Evolutionary conservation across 2,329 filamentous ascomycete species (phyloP), one percentile per base, ranked within the genome.

Genomic region (Verticillium nubilum): DNA sequence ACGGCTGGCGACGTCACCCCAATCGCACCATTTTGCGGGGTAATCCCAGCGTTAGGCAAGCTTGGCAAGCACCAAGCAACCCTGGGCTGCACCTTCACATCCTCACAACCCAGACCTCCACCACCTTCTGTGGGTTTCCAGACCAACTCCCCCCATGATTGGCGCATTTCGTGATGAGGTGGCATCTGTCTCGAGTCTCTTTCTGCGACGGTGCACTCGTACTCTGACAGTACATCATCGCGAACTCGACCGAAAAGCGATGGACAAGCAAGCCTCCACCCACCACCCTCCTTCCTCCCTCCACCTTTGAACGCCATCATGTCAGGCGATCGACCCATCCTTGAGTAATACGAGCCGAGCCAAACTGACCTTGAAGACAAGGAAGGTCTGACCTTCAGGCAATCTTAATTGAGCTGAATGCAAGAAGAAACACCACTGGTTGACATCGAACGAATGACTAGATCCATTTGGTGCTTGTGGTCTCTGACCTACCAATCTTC

Each of bases 1-100:
- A 28, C 52, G 55, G 60, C 35, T 63, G 58, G 47, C 55, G 60
- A 63, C 61, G 61, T 63, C 61, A 63, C 60, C 61, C n/a, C 52
- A 63, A 56, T 52, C 33, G 53, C 61, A 61, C 26, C 47, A 33
- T 57, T 57, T 58, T 63, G 61, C 61, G 61, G 61, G 61, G 61
- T 62, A 63, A 60, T 26, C 25, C 42, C 42, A 47, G 42, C n/a
- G 42, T 47, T 10, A 23, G 19, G 42, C n/a, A 47, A 47, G 42
- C 42, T 10, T 12, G 19, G 42, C n/a, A 47, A 47, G 42, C 42
- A 47, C 35, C 4, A 37, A 37, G 35, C 35, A 5, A n/a, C 35
- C 42, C n/a, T 4, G n/a, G 37, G n/a, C 42, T 19, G 42, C 42
- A 47, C 42, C 42, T 23, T 47, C 42, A 19, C 7, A n/a, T n/a